Evolutionary conservation across 2,329 filamentous ascomycete species (phyloP).

Genomic region (Cladorrhinum sp.): DNA sequence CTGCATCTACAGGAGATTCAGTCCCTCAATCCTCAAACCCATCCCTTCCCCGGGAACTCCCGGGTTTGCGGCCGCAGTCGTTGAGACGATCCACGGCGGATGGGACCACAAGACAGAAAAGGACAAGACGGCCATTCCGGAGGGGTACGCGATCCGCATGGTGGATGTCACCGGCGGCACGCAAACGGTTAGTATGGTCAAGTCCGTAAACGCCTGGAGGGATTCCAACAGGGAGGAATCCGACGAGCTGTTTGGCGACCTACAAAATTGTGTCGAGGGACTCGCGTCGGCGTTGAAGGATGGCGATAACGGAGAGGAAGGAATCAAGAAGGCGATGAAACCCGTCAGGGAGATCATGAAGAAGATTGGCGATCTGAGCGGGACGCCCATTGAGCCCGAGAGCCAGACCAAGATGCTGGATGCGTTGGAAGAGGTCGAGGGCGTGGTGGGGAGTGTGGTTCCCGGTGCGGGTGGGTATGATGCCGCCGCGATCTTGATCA

Average conservation of each 20-base stretch:
- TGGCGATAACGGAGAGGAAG: slow-evolving; percentile 38
- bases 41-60: slow-evolving; percentile 64
- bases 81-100: slow-evolving; percentile 61
- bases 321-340: slow-evolving; percentile 46
- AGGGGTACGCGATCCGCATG: slow-evolving; percentile 77
- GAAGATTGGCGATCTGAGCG: slow-evolving; percentile 69
- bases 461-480: slow-evolving; percentile 94
- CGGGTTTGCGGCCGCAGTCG: slow-evolving; percentile 65
- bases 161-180: slow-evolving; percentile 95
- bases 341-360: slow-evolving; percentile 62
- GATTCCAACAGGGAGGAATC: slow-evolving; percentile 62
- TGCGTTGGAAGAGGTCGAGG: slow-evolving; percentile 64
- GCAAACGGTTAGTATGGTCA: slow-evolving; percentile 94
- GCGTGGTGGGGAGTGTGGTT: slow-evolving; percentile 87
- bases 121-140: slow-evolving; percentile 66
- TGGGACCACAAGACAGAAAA: slow-evolving; percentile 83
- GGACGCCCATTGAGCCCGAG: slow-evolving; percentile 83
- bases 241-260: slow-evolving; percentile 65
- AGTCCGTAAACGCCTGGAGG: slow-evolving; percentile 82
- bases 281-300: slow-evolving; percentile 63
- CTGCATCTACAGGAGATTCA: slow-evolving; percentile 90
- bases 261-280: slow-evolving; percentile 72
- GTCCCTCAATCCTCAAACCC: slow-evolving; percentile 65
- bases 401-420: slow-evolving; percentile 84
- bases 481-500: slow-evolving; percentile 76